Evolutionary conservation across 345 rosid genomes (phyloP).

Genomic region (Heritiera littoralis): DNA sequence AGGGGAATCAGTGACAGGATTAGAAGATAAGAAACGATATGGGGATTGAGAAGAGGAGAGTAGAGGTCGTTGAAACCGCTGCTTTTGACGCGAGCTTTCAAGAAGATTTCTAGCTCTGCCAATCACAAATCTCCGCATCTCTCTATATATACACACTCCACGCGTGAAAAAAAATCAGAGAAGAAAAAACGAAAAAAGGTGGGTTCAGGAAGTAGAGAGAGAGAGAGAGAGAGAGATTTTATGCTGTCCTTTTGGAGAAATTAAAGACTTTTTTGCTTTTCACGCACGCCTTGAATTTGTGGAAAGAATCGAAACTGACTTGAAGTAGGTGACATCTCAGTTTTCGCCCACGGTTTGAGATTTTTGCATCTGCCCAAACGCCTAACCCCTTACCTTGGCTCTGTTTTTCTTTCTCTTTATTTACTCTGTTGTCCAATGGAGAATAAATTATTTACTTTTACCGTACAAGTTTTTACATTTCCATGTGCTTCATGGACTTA

Average conservation of each 20-base stretch:
- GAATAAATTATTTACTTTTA: not conserved
- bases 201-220: not conserved
- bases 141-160: slow-evolving; percentile 16
- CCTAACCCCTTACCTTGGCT: not conserved
- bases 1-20: slow-evolving; percentile 37
- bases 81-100: slow-evolving; percentile 28
- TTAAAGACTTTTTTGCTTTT: not conserved
- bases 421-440: no score
- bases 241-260: not conserved
- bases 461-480: not conserved
- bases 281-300: not conserved
- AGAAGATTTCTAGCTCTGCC: slow-evolving; percentile 39
- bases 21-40: slow-evolving; percentile 45
- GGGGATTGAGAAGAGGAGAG: slow-evolving; percentile 22
- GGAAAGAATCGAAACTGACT: slow-evolving; percentile 1
- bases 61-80: slow-evolving; percentile 19
- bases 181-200: not conserved
- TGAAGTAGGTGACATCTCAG: not conserved
- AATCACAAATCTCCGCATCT: slow-evolving; percentile 70
- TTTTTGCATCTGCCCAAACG: not conserved
- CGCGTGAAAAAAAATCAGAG: no score
- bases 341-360: slow-evolving; percentile 9
- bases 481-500: not conserved
- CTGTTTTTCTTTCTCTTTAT: no score
- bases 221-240: not conserved